These are phyloP conservation scores for Colletotrichum musae DNA, from an alignment of 2,329 filamentous ascomycete species.

Conservation along the genomic window DNA sequence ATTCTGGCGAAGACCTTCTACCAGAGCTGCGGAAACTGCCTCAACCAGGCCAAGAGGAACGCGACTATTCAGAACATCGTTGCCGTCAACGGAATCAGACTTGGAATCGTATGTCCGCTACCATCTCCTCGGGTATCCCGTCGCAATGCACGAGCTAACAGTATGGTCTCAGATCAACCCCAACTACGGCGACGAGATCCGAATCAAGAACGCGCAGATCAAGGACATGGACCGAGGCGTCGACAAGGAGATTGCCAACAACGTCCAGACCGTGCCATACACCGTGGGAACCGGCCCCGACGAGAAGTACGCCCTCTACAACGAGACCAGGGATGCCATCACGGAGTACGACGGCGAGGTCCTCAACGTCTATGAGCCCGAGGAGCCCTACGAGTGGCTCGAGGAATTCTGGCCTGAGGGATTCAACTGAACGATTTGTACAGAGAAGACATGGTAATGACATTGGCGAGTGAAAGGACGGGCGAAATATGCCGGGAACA, in stretches of 20 bases:
- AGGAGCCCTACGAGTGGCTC: constrained; percentile 66
- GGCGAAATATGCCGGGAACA: too few species aligned
- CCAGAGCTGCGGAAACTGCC: constrained; percentile 48
- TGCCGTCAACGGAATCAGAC: constrained; percentile 43
- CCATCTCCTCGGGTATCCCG: neutral
- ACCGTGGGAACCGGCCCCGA: constrained; percentile 46
- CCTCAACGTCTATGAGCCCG: constrained; percentile 44
- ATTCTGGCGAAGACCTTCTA: constrained; percentile 44
- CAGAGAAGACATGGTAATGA: neutral
- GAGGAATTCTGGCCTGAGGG: constrained; percentile 62
- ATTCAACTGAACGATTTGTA: constrained; percentile 39
- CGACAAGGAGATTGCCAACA: constrained; percentile 49
- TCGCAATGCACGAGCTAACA: neutral
- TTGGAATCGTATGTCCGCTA: constrained; percentile 45
- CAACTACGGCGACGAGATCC: constrained; percentile 49
- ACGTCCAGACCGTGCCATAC: constrained; percentile 47
- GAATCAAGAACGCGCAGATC: constrained; percentile 47
- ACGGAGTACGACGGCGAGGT: constrained; percentile 45
- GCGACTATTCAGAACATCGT: constrained; percentile 49
- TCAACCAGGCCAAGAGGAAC: constrained; percentile 45
- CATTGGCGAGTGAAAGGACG: neutral
- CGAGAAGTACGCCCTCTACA: constrained; percentile 49
- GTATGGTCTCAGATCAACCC: constrained; percentile 45
- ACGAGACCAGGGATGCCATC: constrained; percentile 47
- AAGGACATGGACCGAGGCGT: constrained; percentile 45